phyloP scores from a whole-genome alignment of 495 filamentous ascomycete species.

The Xylaria cubensis region DNA sequence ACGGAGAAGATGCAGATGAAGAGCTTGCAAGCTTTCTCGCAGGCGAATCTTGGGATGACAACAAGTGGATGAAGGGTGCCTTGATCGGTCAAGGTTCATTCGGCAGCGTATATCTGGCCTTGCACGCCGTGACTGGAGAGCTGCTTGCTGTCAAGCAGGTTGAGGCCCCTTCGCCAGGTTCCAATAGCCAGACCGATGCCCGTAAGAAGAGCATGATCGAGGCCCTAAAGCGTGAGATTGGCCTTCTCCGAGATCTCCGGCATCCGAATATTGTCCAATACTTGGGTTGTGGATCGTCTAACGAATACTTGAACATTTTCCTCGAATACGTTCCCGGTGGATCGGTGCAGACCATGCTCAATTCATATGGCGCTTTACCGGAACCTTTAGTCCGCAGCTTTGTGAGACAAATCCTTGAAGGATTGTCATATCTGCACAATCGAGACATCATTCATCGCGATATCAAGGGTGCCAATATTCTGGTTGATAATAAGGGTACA shows the following conservation, averaged over 20 bases:
- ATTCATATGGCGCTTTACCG: constrained; percentile 93
- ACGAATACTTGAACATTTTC: constrained; percentile 98
- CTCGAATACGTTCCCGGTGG: constrained; percentile 98
- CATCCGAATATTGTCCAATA: constrained; percentile 99
- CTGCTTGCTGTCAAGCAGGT: constrained; percentile 99
- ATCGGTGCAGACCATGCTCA: constrained; percentile 96
- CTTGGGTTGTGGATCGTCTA: constrained; percentile 88
- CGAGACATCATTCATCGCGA: constrained; percentile 97
- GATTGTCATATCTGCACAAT: constrained; percentile 94
- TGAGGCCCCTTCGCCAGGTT: constrained; percentile 82
- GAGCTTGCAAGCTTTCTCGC: constrained; percentile 82
- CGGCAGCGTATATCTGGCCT: constrained; percentile 92
- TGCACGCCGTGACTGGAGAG: constrained; percentile 97
- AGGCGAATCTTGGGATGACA: constrained; percentile 90
- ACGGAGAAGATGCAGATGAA: constrained; percentile 86
- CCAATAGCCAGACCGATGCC: constrained; percentile 80
- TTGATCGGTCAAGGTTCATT: constrained; percentile 97
- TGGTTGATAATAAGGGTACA: constrained; percentile 98
- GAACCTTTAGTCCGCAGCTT: constrained; percentile 96
- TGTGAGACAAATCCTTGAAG: constrained; percentile 92
- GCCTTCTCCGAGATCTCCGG: constrained; percentile 89
- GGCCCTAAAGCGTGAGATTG: constrained; percentile 94
- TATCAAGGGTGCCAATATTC: constrained; percentile 98
- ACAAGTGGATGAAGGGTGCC: constrained; percentile 99
- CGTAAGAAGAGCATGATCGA: constrained; percentile 98